Evolutionary conservation across 176 grass and related monocot species (phyloP), one percentile per base, ranked within the genome.

Genomic region (Phyllostachys edulis): DNA sequence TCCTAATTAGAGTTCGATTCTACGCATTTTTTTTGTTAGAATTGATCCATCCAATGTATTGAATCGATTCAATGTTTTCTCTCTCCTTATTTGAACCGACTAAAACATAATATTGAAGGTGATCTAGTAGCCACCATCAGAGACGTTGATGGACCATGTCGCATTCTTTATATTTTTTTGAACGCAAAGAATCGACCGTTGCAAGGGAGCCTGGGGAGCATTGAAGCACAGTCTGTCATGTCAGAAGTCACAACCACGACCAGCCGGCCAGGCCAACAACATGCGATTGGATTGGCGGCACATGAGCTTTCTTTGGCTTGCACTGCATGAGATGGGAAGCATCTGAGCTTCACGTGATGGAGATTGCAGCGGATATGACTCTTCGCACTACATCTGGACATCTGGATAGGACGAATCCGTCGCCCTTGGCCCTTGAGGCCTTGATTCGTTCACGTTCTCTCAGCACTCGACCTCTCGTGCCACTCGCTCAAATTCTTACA

Each of bases 181-280:
- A 52, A 66, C 23, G 12, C 39, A 67, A 56, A 37, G 36, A 57
- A 23, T 60, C 26, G 49, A 82, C 85, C 78, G 78, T 82, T 87
- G 69, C 20, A 32, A 15, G 74, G 55, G 23, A 39, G 9, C 44
- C 41, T 9, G 41, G 41, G 9, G 42, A 45, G 42, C 42, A 45
- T 20, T 52, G 45, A 47, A 13, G 11, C 44, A 46, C 44, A 3
- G 44, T 34, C 32, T 34, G 1, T 2, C 32, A 34, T 34, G 32
- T 9, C 40, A 42, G 7, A 42, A 42, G 40, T 42, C 40, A 42
- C 40, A 42, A 1, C 40, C 40, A 42, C 40, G 40, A 14, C 47
- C 47, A 16, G 32, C 1, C 2, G 40, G 47, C 47, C 47, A 16
- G 32, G 32, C 2, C 32, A 34, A 10, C 44, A 46, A 57, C 54